A percentile compares a stretch with the other conserved stretches of the same genome.
Conservation (phyloP, 2,329 filamentous ascomycete genomes). For the Fusarium sp. region DNA sequence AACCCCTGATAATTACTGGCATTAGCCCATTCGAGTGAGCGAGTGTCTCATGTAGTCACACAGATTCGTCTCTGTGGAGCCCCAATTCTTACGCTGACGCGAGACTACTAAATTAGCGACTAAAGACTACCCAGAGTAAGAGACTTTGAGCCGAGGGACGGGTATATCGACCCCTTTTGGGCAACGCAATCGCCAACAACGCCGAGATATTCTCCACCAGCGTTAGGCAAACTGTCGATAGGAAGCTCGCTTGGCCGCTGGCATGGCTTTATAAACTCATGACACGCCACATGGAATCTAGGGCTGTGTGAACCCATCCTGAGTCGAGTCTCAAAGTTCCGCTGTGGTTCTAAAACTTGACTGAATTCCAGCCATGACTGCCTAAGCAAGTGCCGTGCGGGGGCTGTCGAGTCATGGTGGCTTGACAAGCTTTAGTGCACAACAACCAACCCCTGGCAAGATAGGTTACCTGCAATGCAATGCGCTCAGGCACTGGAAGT, state of each 20-base stretch:
- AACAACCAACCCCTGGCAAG: too few relatives aligned
- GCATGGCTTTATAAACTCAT: neutral
- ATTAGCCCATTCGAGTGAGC: slow-evolving; percentile 2
- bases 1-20: neutral
- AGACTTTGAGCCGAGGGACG: too few relatives aligned
- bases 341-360: neutral
- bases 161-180: neutral
- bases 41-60: neutral
- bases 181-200: slow-evolving; percentile 6
- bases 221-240: too few relatives aligned
- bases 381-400: too few relatives aligned
- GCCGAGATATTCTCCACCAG: slow-evolving; percentile 22
- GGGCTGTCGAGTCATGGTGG: too few relatives aligned
- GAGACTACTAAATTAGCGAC: neutral
- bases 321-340: neutral
- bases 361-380: neutral
- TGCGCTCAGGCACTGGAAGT: too few relatives aligned
- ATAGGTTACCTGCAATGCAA: too few relatives aligned
- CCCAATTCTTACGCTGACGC: neutral
- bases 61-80: slow-evolving; percentile 13
- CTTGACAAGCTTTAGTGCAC: slow-evolving; percentile 3
- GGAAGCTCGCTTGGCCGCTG: neutral
- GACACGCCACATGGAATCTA: slow-evolving; percentile 12
- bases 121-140: too few relatives aligned
- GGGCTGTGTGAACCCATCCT: too few relatives aligned